These are phyloP conservation scores for Yamadazyma conglobata DNA, from an alignment of 1,139 yeast genomes.

Conservation along the genomic window DNA sequence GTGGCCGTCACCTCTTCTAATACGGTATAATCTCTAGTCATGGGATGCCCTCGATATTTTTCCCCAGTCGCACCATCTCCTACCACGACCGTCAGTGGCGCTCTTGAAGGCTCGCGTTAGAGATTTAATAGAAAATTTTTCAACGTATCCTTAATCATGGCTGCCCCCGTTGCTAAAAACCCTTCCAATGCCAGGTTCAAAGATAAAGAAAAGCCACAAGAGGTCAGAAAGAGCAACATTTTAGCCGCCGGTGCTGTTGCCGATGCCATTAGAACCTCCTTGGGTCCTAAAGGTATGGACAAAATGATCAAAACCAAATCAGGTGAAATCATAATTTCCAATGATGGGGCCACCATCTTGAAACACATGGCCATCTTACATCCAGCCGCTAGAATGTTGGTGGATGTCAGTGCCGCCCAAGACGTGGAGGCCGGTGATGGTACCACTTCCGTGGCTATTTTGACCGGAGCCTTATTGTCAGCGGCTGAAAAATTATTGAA, in stretches of 20 bases:
- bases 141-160: no score
- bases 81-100: no score
- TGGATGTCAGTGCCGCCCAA: constrained; percentile 95
- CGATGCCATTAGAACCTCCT: constrained; percentile 94
- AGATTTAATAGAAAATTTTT: constrained; percentile 1
- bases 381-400: constrained; percentile 98
- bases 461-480: constrained; percentile 89
- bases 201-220: constrained; percentile 96
- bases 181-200: constrained; percentile 88
- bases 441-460: constrained; percentile 93
- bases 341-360: constrained; percentile 96
- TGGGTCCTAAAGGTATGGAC: constrained; percentile 99
- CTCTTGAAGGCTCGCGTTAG: no score
- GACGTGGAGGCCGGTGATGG: constrained; percentile 99
- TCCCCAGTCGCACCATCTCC: neutral
- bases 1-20: constrained; percentile 40
- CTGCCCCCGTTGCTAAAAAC: constrained; percentile 21
- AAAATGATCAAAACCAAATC: constrained; percentile 94
- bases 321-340: constrained; percentile 92
- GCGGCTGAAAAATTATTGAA: constrained; percentile 89
- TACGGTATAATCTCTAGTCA: constrained; percentile 17
- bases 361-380: constrained; percentile 97
- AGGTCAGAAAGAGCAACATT: constrained; percentile 89
- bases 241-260: constrained; percentile 97
- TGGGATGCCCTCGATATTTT: constrained; percentile 2